Percentiles rank a stretch among this genome's conserved stretches.
phyloP scores from a whole-genome alignment of 768 basidiomycete genomes.

The Serendipita sp. region DNA sequence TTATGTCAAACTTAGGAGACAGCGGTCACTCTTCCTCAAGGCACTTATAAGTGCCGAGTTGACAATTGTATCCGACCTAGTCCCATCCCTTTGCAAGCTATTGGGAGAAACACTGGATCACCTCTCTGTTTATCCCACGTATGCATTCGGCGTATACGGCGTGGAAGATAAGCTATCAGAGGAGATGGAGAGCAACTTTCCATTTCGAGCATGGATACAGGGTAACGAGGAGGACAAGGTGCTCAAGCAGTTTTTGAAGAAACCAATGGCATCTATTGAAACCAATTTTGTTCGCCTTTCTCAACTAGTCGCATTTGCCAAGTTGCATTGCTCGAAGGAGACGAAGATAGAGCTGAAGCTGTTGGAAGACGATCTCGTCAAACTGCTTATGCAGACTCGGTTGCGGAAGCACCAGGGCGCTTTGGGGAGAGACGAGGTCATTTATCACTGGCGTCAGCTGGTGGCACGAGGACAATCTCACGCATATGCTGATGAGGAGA shows the following conservation, averaged over 20 bases:
- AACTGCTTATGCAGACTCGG: not conserved
- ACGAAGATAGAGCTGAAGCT: not conserved
- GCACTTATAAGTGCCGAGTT: not conserved
- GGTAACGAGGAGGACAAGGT: not conserved
- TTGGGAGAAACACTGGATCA: not conserved
- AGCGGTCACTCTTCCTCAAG: not conserved
- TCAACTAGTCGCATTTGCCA: not conserved
- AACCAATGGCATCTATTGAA: not conserved
- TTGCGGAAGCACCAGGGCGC: not conserved
- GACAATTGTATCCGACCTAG: not conserved
- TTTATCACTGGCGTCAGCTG: not conserved
- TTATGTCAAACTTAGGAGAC: not conserved
- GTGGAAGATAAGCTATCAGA: not conserved
- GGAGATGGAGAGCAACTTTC: slow-evolving; percentile 1
- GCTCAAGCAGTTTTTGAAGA: not conserved
- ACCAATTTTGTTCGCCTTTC: not conserved
- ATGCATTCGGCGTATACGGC: not conserved
- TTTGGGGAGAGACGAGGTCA: not conserved
- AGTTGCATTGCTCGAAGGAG: not conserved
- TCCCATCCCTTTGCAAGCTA: not conserved
- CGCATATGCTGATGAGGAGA: not conserved
- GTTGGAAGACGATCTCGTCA: not conserved
- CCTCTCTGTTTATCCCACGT: not conserved
- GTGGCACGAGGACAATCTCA: not conserved
- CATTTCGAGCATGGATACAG: slow-evolving; percentile 2